Base-by-base conservation (phyloP, 2,329 filamentous ascomycete species). In the Rutstroemia sp. region DNA sequence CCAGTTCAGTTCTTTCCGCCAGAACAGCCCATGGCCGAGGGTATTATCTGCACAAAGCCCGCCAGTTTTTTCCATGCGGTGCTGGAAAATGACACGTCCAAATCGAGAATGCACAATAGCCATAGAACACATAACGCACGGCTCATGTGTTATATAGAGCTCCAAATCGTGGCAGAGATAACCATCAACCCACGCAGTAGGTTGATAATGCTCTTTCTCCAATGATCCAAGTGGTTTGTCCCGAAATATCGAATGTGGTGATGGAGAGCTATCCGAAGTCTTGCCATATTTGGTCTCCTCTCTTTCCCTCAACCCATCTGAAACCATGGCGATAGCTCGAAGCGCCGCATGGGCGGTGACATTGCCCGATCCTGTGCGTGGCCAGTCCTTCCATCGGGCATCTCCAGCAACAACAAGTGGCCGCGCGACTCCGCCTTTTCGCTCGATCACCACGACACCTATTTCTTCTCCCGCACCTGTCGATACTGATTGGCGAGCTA, bases 91-190 rank as follows among this genome's bases (percentile, higher is more conserved):
- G 52, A 92, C 88, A 53, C 87, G 85, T 46, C 89, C 86, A 79
- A 99, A 96, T 51, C 94, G 83, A 8, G 92, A 96, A 70, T 97
- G 92, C 21, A 97, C 78, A 64, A 97, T 87, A 1, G 90, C 94
- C 94, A 97, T 97, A 38, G 88, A 90, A 73, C 94, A 99, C 82
- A 95, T 95, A 59, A 95, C 82, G 70, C 94, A 99, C 5, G 94
- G 94, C 73, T 99, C 94, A 68, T 97, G 92, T 2, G 92, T 96
- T 59, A 95, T 78, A 73, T 96, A 97, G 56, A 99, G 81, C 71
- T 97, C 92, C 30, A 99, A 80, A 54, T 90, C 89, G 63, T 95
- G 90, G 73, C 92, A 97, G 19, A 99, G 83, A 70, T 99, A 99
- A 53, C 92, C 92, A 63, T 90, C 88, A 34, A 48, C 34, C 82